Conservation (phyloP, 202 grass and related monocot species). For the Dendrocalamus latiflorus region DNA sequence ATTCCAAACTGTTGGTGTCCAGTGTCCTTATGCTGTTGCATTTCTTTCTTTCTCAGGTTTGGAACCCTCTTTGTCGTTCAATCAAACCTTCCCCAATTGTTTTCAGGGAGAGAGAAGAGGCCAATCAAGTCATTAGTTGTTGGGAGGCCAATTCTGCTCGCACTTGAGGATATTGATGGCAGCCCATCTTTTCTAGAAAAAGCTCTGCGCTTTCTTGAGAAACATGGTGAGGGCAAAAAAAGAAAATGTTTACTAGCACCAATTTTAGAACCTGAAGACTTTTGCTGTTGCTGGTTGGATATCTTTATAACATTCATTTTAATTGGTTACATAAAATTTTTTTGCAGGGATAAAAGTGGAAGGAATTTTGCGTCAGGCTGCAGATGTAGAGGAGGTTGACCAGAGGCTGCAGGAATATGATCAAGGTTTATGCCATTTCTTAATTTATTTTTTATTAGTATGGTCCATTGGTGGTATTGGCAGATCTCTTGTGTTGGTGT, state of each 20-base stretch:
- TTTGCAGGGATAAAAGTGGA: too few species aligned
- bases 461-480: neutral
- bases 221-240: too few species aligned
- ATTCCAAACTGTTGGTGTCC: constrained; percentile 75
- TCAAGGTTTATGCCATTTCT: constrained; percentile 66
- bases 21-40: constrained; percentile 32
- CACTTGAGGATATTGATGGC: constrained; percentile 96
- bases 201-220: too few species aligned
- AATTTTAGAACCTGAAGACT: neutral
- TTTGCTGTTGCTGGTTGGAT: constrained; percentile 8
- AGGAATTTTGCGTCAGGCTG: constrained; percentile 93
- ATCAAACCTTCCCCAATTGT: constrained; percentile 20
- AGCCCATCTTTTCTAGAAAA: constrained; percentile 97
- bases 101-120: constrained; percentile 90
- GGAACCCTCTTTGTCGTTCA: neutral
- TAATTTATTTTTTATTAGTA: constrained; percentile 26
- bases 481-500: neutral
- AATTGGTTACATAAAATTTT: constrained; percentile 29
- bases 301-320: constrained; percentile 10
- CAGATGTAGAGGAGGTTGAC: constrained; percentile 98
- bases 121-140: constrained; percentile 92
- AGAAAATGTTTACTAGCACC: too few species aligned
- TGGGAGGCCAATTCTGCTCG: constrained; percentile 95
- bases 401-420: constrained; percentile 88
- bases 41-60: constrained; percentile 6